Evolutionary conservation across 202 grass and related monocot species (phyloP), one percentile per base, ranked within the genome.

Genomic region (Dendrocalamus latiflorus): DNA sequence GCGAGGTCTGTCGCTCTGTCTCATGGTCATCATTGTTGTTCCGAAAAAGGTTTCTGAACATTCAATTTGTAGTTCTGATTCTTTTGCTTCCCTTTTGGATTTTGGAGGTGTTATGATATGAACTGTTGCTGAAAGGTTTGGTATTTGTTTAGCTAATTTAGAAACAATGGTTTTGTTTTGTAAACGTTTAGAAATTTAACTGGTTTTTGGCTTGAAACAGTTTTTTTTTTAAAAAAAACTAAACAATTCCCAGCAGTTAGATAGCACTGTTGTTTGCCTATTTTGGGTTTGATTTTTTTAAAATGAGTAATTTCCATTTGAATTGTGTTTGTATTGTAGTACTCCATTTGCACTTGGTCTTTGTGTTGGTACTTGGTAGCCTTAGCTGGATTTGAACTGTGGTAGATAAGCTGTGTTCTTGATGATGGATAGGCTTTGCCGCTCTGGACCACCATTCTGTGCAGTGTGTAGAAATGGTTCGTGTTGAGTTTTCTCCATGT

Each of bases 1-100:
- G 93, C 93, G 17, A 98, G 95, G 93, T 97, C 84, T 85, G 57
- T 87, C 56, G 20, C 4, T 42, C 18, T 67, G 15, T 70, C 28
- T 43, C 42, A 1, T 75, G 60, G 26, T 81, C 62, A 50, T 75
- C 78, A 15, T 33, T 57, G 22, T 43, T 49, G 3, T 50, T 89
- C 39, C 51, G 17, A 62, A 43, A 20, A 28, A 39, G 65, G 26
- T 34, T 76, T 51, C n/a, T 18, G 12, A 37, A 36, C 42, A 82
- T 64, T 22, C 17, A 61, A 26, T 4, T 14, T 80, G 30, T 43
- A 45, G 36, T n/a, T 70, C 25, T n/a, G 3, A 14, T 55, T 38
- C 1, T 20, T 69, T 69, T 68, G 12, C 13, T 33, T 18, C 54
- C 9, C 4, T 9, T 26, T 63, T 39, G 53, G 17, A 60, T 55